phyloP scores from a whole-genome alignment of 176 grass and related monocot species.

The Phyllostachys edulis region DNA sequence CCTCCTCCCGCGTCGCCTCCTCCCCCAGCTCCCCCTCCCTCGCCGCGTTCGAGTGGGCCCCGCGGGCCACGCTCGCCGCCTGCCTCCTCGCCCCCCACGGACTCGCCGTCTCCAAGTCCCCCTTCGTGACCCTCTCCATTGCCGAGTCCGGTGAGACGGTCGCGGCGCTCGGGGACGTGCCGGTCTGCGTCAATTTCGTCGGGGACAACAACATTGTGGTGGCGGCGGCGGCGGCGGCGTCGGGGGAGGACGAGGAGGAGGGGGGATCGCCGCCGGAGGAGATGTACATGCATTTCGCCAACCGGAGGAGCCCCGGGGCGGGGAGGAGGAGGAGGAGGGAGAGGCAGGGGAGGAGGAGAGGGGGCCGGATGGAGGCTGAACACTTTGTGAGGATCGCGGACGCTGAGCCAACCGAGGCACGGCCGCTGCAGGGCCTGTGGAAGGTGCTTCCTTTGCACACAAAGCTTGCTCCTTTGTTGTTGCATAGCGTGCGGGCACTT shows the following conservation, averaged over 20 bases:
- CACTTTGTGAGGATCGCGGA: conserved; percentile 58
- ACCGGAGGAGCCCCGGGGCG: conserved; percentile 46
- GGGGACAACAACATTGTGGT: conserved; percentile 57
- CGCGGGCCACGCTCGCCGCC: conserved; percentile 42
- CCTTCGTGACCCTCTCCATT: conserved; percentile 55
- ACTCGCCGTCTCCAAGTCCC: conserved; percentile 38
- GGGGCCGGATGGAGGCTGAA: conserved; percentile 35
- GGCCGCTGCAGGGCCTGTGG: conserved; percentile 67
- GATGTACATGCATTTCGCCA: conserved; percentile 66
- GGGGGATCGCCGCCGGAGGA: conserved; percentile 59
- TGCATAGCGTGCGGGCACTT: not conserved
- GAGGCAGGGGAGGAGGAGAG: conserved; percentile 39
- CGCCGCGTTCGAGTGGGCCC: conserved; percentile 65
- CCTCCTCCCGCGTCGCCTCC: conserved; percentile 6
- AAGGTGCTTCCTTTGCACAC: conserved; percentile 53
- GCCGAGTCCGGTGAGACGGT: conserved; percentile 46
- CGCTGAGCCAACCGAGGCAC: conserved; percentile 37
- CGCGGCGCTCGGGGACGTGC: conserved; percentile 31
- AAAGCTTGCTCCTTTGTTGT: conserved; percentile 7
- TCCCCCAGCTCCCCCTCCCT: conserved; percentile 3
- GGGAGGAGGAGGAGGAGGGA: conserved; percentile 48
- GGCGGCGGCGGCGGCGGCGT: conserved; percentile 26
- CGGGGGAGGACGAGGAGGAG: conserved; percentile 25
- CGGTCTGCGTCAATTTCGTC: conserved; percentile 58
- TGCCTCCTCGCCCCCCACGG: conserved; percentile 35